Evolutionary conservation across 1,139 yeast genomes (phyloP), one percentile per base, ranked within the genome.

Genomic region (Magnusiomyces fungicola): DNA sequence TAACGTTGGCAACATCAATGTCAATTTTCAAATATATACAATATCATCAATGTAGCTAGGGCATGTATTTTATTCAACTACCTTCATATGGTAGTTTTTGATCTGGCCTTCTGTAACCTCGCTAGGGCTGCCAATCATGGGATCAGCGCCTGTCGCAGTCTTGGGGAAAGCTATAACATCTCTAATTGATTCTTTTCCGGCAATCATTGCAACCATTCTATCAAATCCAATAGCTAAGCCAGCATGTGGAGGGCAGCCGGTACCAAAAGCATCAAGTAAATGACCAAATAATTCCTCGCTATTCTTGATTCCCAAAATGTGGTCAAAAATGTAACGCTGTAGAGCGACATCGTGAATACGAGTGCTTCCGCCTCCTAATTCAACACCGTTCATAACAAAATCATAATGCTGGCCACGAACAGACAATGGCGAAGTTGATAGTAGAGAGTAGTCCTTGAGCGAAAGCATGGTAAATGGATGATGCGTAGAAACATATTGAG

Each of bases 211-310:
- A 61, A 95, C 82, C 72, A 92, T 72, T 54, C 99, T 73, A 65
- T 92, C 99, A 58, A 92, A 86, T 0, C 98, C 99, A 49, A 92
- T 72, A 0, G 98, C 99, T 47, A 92, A 72, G 0, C 99, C 99
- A 2, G 97, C 97, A 69, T 92, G 99, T 0, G 99, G 98, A 0
- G 99, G 99, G 62, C 97, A 89, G 1, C 98, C 98, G 70, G 86
- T 80, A 42, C 79, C 78, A 53, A 92, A 77, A 0, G 96, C 97
- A 43, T 74, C 72, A 32, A 94, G 70, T 45, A 92, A 72, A 66
- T 94, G 99, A 0, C 96, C 95, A 70, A 92, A 92, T n/a, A 88
- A 69, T 19, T 66, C 63, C 45, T 81, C 72, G 47, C 84, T 75
- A 55, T 86, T 72, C 12, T 53, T 33, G 27, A 68, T 61, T 16